phyloP scores from a whole-genome alignment of 2,329 filamentous ascomycete genomes.

The Phoma sp. region DNA sequence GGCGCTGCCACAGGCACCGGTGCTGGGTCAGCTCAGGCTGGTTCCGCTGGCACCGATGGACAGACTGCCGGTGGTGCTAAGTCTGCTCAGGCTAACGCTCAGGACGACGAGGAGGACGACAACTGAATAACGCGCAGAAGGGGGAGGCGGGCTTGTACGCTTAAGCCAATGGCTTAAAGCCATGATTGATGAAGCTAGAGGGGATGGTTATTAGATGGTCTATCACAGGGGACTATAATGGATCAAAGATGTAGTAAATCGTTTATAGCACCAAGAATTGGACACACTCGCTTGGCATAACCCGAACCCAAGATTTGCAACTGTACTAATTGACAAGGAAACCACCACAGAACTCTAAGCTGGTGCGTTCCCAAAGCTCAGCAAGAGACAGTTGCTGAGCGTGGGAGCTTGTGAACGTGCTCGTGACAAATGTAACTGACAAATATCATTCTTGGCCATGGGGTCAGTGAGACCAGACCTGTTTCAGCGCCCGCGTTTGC shows the following conservation, averaged over 20 bases:
- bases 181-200: too few relatives aligned
- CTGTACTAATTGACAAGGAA: too few relatives aligned
- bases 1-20: constrained; percentile 7
- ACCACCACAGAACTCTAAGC: too few relatives aligned
- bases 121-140: constrained; percentile 12
- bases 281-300: constrained; percentile 1
- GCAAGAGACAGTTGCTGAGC: too few relatives aligned
- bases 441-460: too few relatives aligned
- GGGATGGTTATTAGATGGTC: too few relatives aligned
- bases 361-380: too few relatives aligned
- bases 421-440: too few relatives aligned
- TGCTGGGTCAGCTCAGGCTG: constrained; percentile 3
- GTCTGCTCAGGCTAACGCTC: constrained; percentile 22
- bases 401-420: too few relatives aligned
- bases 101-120: constrained; percentile 29
- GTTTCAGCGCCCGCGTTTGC: too few relatives aligned
- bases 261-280: background rate
- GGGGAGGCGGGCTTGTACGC: background rate
- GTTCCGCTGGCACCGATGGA: constrained; percentile 3
- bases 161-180: background rate
- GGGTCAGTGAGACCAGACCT: too few relatives aligned
- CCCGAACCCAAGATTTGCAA: too few relatives aligned
- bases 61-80: constrained; percentile 16
- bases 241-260: background rate
- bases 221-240: background rate